phyloP scores from a whole-genome alignment of 257 asterid species.

The Jacaranda mimosifolia region DNA sequence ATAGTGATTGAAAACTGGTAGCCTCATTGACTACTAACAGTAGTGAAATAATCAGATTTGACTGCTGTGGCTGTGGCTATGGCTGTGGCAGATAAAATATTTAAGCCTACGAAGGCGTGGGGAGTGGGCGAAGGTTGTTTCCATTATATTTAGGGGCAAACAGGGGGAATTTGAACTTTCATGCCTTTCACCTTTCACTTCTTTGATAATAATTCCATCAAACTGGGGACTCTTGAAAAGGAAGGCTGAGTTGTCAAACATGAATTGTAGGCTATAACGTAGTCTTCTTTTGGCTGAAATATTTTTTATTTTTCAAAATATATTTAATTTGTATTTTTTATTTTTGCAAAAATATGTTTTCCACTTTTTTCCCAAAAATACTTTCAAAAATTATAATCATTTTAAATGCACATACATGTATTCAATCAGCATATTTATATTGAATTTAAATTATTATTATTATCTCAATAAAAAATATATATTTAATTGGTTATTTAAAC shows the following conservation, averaged over 20 bases:
- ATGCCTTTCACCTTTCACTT: conserved; percentile 33
- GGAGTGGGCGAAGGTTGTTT: not conserved
- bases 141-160: conserved; percentile 34
- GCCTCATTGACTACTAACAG: conserved; percentile 30
- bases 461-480: too few species aligned
- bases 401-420: too few species aligned
- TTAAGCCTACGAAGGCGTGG: not conserved
- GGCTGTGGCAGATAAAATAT: not conserved
- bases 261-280: not conserved
- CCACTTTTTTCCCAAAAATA: too few species aligned
- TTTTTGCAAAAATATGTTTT: too few species aligned
- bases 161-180: conserved; percentile 36
- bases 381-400: too few species aligned
- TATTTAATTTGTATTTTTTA: too few species aligned
- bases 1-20: conserved; percentile 25
- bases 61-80: not conserved
- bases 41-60: conserved; percentile 23
- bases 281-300: too few species aligned
- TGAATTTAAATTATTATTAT: too few species aligned
- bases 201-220: conserved; percentile 30
- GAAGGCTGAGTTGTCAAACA: conserved; percentile 10
- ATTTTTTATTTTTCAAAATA: too few species aligned
- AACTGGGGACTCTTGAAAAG: not conserved
- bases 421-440: too few species aligned
- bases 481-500: too few species aligned